Base-by-base conservation (phyloP, 2,329 filamentous ascomycete species). In the Phyllosticta citrichinensis region DNA sequence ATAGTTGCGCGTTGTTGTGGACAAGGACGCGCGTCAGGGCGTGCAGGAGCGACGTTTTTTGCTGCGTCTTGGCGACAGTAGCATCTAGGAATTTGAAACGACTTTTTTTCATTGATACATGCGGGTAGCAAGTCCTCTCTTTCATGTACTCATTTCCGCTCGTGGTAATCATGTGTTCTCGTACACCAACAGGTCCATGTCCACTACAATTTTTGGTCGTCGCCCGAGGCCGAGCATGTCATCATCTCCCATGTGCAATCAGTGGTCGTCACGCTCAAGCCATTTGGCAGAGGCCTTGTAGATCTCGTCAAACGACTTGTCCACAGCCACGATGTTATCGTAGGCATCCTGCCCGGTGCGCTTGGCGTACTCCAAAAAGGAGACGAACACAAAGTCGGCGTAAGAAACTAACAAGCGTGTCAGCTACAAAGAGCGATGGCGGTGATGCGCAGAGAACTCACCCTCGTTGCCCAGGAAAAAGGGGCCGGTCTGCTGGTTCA, bases 391-490 rank as follows among this genome's bases (percentile, higher is more conserved):
- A 60, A 88, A 82, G 56, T 75, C 73, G 3, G 73, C 73, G 65
- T 75, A 75, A 10, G 72, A 74, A 5, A 73, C 73, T 71, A 51
- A n/a, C n/a, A n/a, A 14, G 30, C 22, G 14, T 6, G 40, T 61
- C 55, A 62, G 56, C 55, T 55, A 19, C 27, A 51, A 4, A 22
- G 14, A 27, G 12, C 52, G 64, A 47, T 35, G 11, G 35, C 19
- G 27, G 20, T 54, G 67, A 61, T 19, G 30, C 61, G 62, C 64
- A 70, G 62, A 80, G 5, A 67, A n/a, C 69, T 67, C 51, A 73
- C 72, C 73, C 62, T 76, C 78, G 55, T 79, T 71, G 0, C 87
- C 87, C 63, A 81, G 56, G 60, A 89, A 83, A 68, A 83, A 89
- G 0, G 83, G 82, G 0, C 87, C 87, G 0, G 73, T 68, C 47